Evolutionary conservation across 805 yeast species (phyloP), one percentile per base, ranked within the genome.

Genomic region (Candida stauntonica): DNA sequence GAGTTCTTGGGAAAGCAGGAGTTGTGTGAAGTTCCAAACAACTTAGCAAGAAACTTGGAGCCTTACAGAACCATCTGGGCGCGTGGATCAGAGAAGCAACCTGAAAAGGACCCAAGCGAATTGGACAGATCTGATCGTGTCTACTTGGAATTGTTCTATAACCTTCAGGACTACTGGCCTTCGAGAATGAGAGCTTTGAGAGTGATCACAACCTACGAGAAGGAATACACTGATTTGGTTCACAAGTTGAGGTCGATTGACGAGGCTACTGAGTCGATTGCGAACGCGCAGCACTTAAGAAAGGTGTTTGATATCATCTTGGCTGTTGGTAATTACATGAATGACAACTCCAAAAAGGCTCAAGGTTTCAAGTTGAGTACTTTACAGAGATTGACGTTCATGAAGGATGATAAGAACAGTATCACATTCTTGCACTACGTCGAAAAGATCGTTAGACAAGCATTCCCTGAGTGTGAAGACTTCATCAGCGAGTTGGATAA

Each of bases 271-370:
- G 73, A 68, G 21, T 66, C 72, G 20, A 64, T 84, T 17, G 67
- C 64, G 36, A 61, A 66, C 12, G 81, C 87, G 0, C 51, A 65
- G 14, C 69, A 75, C 27, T 68, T 84, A 52, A 70, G 75, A 45
- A 68, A 69, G 37, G 73, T 83, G 3, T 70, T 84, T 43, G 78
- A 74, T 45, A 74, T 84, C 30, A 80, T 84, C 44, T 73, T 81
- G 47, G 78, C 79, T 12, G 75, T 84, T 40, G 94, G 93, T 45
- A 84, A 84, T 51, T 82, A 75, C 50, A 84, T 84, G 93, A 84
- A 84, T 55, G 87, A 81, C 51, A 60, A 69, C 6, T 67, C 81
- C 4, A 83, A 79, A 51, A 72, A 73, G 45, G 88, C 86, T 0
- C 67, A 68, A 24, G 94, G 94, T 16, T 82, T 84, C 60, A 80